Base-by-base conservation (phyloP, 2,329 filamentous ascomycete genomes). In the Ophiosphaerella narmari region DNA sequence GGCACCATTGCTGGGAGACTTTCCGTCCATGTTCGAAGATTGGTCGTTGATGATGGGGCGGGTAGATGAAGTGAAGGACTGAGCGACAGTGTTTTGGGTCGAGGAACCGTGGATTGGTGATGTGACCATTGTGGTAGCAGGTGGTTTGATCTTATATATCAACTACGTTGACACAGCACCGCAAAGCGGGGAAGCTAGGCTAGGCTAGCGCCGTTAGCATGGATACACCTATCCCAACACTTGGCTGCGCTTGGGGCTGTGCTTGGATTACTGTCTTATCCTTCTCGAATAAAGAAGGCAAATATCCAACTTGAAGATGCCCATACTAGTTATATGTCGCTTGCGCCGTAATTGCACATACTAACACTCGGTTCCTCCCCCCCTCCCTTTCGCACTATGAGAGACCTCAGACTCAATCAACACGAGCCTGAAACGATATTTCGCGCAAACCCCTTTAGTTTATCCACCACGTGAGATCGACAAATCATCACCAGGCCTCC, bases 11-110 rank as follows among this genome's bases (percentile, higher is more conserved):
- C 50, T 21, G 9, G 61, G 57, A 39, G 74, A 72, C 63, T 77
- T 77, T 64, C 75, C 71, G 55, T 57, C 67, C 66, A 71, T 73
- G 18, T 39, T 63, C 43, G 23, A 51, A 48, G 18, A 47, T 54
- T 13, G 42, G 21, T 59, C 52, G 37, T 48, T 33, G 14, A 68
- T 37, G 18, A 71, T 57, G 12, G 63, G 65, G 11, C 53, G 59
- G 1, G 62, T 59, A 24, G 67, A 71, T 26, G 67, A 60, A 41
- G 63, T 45, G 6, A 48, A 62, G n/a, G 62, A 63, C 29, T 61
- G 59, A 35, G 62, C 50, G 40, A 14, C 26, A 38, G 24, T 37
- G 24, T 42, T 33, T 6, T 46, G n/a, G 23, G 50, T 40, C 14
- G 50, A 48, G 23, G 51, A 50, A 42, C 48, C 35, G 48, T 57